Percentiles rank a stretch among this genome's conserved stretches.
phyloP scores from a whole-genome alignment of 805 yeast species.

The Gaillardinia entomophila region DNA sequence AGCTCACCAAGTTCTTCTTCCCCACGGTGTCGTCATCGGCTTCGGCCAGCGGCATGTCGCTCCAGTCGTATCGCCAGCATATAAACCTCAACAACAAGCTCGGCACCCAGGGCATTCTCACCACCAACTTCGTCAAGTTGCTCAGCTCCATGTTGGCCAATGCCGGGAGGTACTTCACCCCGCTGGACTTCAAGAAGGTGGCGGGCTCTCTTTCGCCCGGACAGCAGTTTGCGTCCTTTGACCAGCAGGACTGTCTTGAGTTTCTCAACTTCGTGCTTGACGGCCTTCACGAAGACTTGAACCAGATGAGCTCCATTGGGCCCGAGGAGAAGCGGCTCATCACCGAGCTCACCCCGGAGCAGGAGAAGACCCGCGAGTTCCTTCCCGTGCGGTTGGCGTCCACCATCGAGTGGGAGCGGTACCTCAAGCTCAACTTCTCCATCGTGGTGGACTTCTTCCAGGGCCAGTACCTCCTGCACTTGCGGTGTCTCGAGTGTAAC shows the following conservation, averaged over 20 bases:
- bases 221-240: slow-evolving; percentile 57
- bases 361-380: slow-evolving; percentile 66
- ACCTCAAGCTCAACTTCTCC: slow-evolving; percentile 72
- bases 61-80: slow-evolving; percentile 55
- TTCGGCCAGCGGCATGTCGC: slow-evolving; percentile 3
- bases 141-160: slow-evolving; percentile 48
- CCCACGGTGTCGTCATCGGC: slow-evolving; percentile 10
- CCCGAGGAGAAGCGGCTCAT: slow-evolving; percentile 28
- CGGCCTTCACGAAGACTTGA: slow-evolving; percentile 84
- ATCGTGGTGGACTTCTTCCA: slow-evolving; percentile 76
- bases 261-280: slow-evolving; percentile 82
- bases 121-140: slow-evolving; percentile 60
- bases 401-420: slow-evolving; percentile 88
- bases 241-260: slow-evolving; percentile 93
- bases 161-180: slow-evolving; percentile 46
- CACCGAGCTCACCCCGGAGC: slow-evolving; percentile 49
- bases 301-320: slow-evolving; percentile 44
- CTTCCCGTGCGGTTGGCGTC: slow-evolving; percentile 77
- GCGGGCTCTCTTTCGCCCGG: slow-evolving; percentile 61
- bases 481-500: slow-evolving; percentile 67
- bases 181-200: slow-evolving; percentile 58
- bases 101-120: slow-evolving; percentile 78
- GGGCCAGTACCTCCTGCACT: slow-evolving; percentile 81
- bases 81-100: slow-evolving; percentile 67
- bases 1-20: slow-evolving; percentile 57